Evolutionary conservation across 2,329 filamentous ascomycete genomes (phyloP), one percentile per base, ranked within the genome.

Genomic region (Cladosporium sp.): DNA sequence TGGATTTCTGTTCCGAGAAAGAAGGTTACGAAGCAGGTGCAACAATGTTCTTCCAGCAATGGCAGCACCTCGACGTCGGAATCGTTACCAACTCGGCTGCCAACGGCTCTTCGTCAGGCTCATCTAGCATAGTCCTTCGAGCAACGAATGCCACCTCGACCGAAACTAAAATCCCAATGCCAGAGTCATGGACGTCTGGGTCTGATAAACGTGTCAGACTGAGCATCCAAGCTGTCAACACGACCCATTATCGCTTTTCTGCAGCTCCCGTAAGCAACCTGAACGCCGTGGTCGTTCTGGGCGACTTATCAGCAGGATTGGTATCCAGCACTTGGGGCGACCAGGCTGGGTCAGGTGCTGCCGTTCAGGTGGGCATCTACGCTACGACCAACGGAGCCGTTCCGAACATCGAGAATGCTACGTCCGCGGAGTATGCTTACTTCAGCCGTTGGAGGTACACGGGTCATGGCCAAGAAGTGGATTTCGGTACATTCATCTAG

Each of bases 41-140:
- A 3, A 78, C 77, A 0, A 73, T 77, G 0, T 84, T 84, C 65
- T 70, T 84, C 39, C 82, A 78, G 0, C 76, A 84, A 65, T 76
- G 79, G 61, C 78, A 83, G 60, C 81, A 84, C 54, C 69, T 81
- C 8, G 78, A 82, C 43, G 64, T 84, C 15, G 72, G 72, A 22
- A 57, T 74, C 14, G 63, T 45, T 3, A 8, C 20, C 22, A n/a
- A 7, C 6, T 19, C 15, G 7, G 12, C 12, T 15, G 14, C 22
- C 15, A n/a, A 15, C 20, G 25, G 25, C 42, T 45, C 42, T 45
- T 28, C 42, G 15, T 6, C 5, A 3, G 3, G 6, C 2, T 28
- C 14, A 15, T 45, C 42, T 7, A 45, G 25, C 12, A 28, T 45
- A 5, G 42, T 45, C 14, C 5, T 45, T 22, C 42, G 42, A 45